Percentiles rank a stretch among this genome's conserved stretches.
phyloP scores from a whole-genome alignment of 2,329 filamentous ascomycete genomes.

The Calycina herbarum region DNA sequence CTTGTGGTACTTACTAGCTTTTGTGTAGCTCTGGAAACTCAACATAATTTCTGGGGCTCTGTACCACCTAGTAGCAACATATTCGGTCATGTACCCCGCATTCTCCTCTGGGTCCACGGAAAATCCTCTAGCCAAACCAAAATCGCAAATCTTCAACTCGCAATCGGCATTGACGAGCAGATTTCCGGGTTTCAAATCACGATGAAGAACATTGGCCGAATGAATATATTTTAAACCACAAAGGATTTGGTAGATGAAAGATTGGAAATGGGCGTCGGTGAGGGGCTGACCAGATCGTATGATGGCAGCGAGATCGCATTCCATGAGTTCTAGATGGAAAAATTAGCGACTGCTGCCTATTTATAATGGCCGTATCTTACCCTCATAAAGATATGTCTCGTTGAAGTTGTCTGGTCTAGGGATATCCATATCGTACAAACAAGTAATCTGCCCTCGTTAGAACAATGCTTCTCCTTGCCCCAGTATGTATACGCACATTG shows the following conservation, averaged over 20 bases:
- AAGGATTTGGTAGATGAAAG: conserved; percentile 99
- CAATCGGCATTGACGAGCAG: conserved; percentile 97
- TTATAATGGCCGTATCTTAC: conserved; percentile 46
- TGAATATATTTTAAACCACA: conserved; percentile 99
- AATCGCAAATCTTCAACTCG: conserved; percentile 98
- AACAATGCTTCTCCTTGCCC: conserved; percentile 9
- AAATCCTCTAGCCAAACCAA: conserved; percentile 93
- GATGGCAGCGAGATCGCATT: conserved; percentile 96
- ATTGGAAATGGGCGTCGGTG: conserved; percentile 98
- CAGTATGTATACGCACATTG: conserved; percentile 59
- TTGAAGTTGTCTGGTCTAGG: conserved; percentile 97
- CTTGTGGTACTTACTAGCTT: conserved; percentile 81
- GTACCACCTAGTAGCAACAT: conserved; percentile 98
- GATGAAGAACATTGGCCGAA: conserved; percentile 95
- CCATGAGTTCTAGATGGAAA: conserved; percentile 79
- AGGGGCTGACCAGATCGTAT: conserved; percentile 95
- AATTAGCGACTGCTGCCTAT: conserved; percentile 22
- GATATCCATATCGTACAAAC: conserved; percentile 99
- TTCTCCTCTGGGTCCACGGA: conserved; percentile 97
- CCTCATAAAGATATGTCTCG: conserved; percentile 98
- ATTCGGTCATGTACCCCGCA: conserved; percentile 99
- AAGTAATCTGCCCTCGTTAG: conserved; percentile 77
- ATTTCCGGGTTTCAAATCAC: conserved; percentile 96
- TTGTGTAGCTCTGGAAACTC: conserved; percentile 99
- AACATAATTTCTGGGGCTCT: conserved; percentile 98